phyloP scores from a whole-genome alignment of 495 filamentous ascomycete species.

The Letharia columbiana region DNA sequence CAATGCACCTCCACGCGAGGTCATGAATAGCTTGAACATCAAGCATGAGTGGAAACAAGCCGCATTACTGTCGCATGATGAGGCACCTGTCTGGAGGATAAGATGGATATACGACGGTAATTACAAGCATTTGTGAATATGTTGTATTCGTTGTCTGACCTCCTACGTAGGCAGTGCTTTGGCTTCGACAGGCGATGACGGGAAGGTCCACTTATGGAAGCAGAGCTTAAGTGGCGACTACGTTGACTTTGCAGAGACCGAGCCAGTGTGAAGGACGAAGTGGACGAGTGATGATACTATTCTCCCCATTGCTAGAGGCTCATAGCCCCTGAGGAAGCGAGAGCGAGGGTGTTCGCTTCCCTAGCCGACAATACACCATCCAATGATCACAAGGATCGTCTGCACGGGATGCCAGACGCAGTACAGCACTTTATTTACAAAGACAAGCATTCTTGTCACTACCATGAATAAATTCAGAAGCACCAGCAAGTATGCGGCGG shows the following conservation, averaged over 20 bases:
- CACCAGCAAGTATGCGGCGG: slow-evolving; percentile 8
- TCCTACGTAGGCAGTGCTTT: slow-evolving; percentile 37
- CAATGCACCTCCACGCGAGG: slow-evolving; percentile 30
- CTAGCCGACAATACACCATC: slow-evolving; percentile 13
- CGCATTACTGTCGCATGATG: slow-evolving; percentile 36
- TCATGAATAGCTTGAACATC: slow-evolving; percentile 33
- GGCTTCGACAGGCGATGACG: slow-evolving; percentile 44
- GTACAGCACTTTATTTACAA: slow-evolving; percentile 1
- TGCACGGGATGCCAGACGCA: slow-evolving; percentile 13
- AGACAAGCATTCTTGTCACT: slow-evolving; percentile 2
- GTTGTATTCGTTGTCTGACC: background rate
- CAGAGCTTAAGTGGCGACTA: slow-evolving; percentile 40
- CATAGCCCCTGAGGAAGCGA: background rate
- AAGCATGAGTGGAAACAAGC: slow-evolving; percentile 41
- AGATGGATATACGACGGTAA: slow-evolving; percentile 36
- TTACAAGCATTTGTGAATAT: background rate
- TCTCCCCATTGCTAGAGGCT: background rate
- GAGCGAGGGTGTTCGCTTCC: background rate
- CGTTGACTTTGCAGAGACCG: slow-evolving; percentile 44
- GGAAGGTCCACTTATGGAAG: slow-evolving; percentile 45
- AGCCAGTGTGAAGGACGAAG: slow-evolving; percentile 9
- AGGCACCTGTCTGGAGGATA: slow-evolving; percentile 35
- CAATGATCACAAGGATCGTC: background rate
- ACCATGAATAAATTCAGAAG: slow-evolving; percentile 7
- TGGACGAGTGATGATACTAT: background rate